Evolutionary conservation across 805 yeast species (phyloP), one percentile per base, ranked within the genome.

Genomic region (Zygotorulaspora sp.): DNA sequence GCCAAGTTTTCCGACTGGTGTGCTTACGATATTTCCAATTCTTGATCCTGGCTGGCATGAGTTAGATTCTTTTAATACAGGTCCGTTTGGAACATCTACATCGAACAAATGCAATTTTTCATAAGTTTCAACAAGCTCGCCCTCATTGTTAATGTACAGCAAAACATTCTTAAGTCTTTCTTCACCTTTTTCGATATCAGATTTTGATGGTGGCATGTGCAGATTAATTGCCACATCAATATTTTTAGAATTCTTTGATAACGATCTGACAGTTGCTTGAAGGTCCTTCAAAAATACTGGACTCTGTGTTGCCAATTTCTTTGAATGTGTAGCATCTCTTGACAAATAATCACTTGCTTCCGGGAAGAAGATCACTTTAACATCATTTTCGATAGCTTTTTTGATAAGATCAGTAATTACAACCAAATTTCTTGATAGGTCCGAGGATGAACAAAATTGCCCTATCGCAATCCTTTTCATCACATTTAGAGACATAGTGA

Each of bases 281-380:
- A 80, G 32, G 53, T 42, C 31, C 70, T 50, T 48, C 72, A 76
- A 48, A 66, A 67, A 47, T 63, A 32, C 65, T 58, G 11, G 72
- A 59, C 33, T 65, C 62, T 18, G 71, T 66, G 10, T 72, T 0
- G 82, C 87, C n/a, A 90, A 63, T 18, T 65, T 48, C 36, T 70
- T 67, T 1, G 94, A 79, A 48, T 86, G 89, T 1, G 51, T 58
- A 1, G 89, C 80, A 53, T 77, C 76, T 36, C 76, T 68, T 4
- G 95, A 80, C 26, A 90, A 71, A 58, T 87, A 90, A 58, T 90
- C 97, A 4, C 92, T 73, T 0, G 97, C 97, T 58, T 90, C 98
- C 2, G 97, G 97, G 30, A 90, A 71, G 54, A 92, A 87, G 4
- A 92, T 66, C 3, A 86, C 77, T 45, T 72, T 68, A 10, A 83